These are phyloP conservation scores for Blastobotrys mokoenaii DNA, from an alignment of 805 yeast genomes.

Conservation along the genomic window DNA sequence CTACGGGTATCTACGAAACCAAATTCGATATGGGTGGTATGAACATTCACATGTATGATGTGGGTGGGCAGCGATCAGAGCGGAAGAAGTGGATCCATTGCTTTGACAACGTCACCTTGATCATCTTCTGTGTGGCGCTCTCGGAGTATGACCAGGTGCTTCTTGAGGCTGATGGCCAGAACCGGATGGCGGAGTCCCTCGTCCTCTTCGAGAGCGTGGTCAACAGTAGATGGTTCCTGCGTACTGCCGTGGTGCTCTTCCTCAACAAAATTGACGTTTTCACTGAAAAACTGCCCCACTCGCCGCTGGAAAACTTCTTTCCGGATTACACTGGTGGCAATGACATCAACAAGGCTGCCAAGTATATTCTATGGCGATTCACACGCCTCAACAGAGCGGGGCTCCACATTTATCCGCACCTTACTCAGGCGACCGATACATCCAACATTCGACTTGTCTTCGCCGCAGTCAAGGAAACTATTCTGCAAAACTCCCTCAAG, in stretches of 20 bases:
- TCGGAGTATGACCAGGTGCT: constrained; percentile 86
- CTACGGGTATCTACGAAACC: constrained; percentile 86
- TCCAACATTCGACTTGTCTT: constrained; percentile 78
- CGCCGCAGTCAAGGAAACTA: constrained; percentile 75
- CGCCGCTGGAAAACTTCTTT: constrained; percentile 76
- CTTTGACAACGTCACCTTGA: constrained; percentile 83
- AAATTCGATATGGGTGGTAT: constrained; percentile 65
- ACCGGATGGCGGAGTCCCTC: constrained; percentile 72
- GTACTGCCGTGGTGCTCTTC: constrained; percentile 79
- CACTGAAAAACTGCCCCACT: constrained; percentile 71
- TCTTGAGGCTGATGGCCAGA: constrained; percentile 60
- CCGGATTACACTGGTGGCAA: constrained; percentile 90
- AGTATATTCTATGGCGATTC: constrained; percentile 85
- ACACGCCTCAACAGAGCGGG: constrained; percentile 78
- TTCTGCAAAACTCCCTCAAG: constrained; percentile 64
- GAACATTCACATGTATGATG: constrained; percentile 64
- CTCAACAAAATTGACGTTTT: constrained; percentile 86
- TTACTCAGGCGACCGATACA: constrained; percentile 92
- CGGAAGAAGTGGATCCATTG: constrained; percentile 97
- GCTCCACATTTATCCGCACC: constrained; percentile 72
- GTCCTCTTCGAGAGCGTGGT: constrained; percentile 83
- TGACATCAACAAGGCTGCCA: constrained; percentile 83
- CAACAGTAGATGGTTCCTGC: constrained; percentile 85
- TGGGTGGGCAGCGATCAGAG: constrained; percentile 94
- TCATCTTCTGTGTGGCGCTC: constrained; percentile 84